A percentile compares a stretch with the other conserved stretches of the same genome.
Evolutionary conservation across 345 rosid species (phyloP).

Genomic region (Clarkia xantiana): DNA sequence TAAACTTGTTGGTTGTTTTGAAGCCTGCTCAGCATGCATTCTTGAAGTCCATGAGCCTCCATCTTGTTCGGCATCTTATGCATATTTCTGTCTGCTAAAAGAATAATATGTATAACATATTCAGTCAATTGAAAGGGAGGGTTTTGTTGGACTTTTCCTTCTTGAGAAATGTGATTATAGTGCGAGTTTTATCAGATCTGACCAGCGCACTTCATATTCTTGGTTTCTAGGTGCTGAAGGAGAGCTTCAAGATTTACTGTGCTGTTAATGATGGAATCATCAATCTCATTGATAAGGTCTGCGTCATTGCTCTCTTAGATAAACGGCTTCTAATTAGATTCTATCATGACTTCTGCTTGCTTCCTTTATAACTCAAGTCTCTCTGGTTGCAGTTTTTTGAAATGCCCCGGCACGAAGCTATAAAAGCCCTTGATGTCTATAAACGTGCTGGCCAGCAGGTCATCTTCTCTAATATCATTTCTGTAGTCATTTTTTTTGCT

Average conservation of each 20-base stretch:
- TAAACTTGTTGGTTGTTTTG: no score
- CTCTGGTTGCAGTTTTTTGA: conserved; percentile 74
- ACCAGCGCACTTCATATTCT: not conserved
- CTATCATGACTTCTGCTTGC: conserved; percentile 5
- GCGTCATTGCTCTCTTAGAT: not conserved
- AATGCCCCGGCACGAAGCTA: conserved; percentile 94
- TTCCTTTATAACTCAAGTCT: conserved; percentile 1
- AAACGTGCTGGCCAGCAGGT: conserved; percentile 91
- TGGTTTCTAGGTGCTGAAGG: conserved; percentile 74
- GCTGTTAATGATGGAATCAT: conserved; percentile 95
- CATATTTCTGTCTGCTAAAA: no score
- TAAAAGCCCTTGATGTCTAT: conserved; percentile 69
- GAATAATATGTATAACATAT: no score
- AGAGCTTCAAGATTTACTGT: conserved; percentile 95
- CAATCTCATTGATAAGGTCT: conserved; percentile 96
- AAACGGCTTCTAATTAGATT: not conserved
- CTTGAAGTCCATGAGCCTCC: no score
- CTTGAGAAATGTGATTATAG: no score
- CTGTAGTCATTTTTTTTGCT: not conserved
- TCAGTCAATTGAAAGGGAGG: no score
- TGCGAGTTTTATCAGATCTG: no score
- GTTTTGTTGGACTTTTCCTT: no score
- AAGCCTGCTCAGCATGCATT: no score
- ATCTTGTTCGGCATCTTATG: no score
- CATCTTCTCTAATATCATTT: conserved; percentile 9